Percentiles rank a stretch among this genome's conserved stretches.
Conservation (phyloP, 31 red algal species). For the Asparagopsis taxiformis region DNA sequence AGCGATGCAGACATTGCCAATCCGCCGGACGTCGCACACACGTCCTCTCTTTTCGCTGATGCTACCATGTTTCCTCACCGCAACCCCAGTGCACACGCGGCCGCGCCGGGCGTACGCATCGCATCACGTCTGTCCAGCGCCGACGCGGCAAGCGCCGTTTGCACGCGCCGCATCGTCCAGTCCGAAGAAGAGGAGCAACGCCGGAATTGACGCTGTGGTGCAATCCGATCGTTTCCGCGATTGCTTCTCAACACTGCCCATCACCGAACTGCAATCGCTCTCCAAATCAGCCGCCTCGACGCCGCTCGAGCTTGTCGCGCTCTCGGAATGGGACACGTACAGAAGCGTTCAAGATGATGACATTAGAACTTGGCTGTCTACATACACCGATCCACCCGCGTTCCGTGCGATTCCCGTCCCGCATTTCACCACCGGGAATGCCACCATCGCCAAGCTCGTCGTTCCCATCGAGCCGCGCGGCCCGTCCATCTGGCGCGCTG, state of each 20-base stretch:
- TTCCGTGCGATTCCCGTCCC: slow-evolving; percentile 41
- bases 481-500: slow-evolving; percentile 26
- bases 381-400: slow-evolving; percentile 8
- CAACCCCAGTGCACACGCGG: no score
- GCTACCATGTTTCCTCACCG: no score
- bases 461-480: slow-evolving; percentile 28
- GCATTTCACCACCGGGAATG: slow-evolving; percentile 14
- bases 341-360: slow-evolving; percentile 5
- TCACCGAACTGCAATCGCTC: no score
- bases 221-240: slow-evolving; percentile 34
- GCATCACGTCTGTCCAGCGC: no score
- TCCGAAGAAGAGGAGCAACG: no score
- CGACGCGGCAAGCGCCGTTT: no score
- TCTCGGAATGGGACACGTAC: slow-evolving; percentile 31
- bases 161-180: no score
- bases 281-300: slow-evolving; percentile 9
- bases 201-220: slow-evolving; percentile 51
- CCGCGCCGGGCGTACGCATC: no score
- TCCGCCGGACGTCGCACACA: no score
- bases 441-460: slow-evolving; percentile 28
- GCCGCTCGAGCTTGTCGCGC: slow-evolving; percentile 26
- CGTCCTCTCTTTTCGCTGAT: no score
- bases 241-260: slow-evolving; percentile 23
- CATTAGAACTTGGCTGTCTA: slow-evolving; percentile 33
- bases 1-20: no score